phyloP scores from a whole-genome alignment of 768 basidiomycete species.

The Baorangia bicolor region DNA sequence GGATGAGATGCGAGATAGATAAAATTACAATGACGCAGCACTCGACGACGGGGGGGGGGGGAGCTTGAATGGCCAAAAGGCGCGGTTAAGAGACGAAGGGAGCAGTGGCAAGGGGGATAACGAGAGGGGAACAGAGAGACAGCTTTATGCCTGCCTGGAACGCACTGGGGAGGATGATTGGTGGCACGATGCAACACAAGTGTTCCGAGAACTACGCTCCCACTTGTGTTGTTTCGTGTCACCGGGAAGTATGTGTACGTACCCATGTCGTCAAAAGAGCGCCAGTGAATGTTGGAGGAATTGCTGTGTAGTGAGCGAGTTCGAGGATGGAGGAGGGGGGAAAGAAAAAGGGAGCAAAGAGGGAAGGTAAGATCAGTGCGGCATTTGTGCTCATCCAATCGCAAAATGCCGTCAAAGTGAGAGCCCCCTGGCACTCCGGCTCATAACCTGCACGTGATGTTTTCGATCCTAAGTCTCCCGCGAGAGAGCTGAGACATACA shows the following conservation, averaged over 20 bases:
- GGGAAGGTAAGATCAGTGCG: constrained; percentile 25
- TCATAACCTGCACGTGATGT: constrained; percentile 13
- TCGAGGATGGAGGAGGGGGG: background rate
- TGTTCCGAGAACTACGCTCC: constrained; percentile 50
- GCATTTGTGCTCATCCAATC: constrained; percentile 42
- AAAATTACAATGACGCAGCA: background rate
- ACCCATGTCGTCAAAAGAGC: background rate
- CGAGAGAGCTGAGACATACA: too few species aligned
- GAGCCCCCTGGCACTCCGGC: background rate
- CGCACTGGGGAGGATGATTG: background rate
- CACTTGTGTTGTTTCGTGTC: constrained; percentile 32
- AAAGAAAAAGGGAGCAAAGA: background rate
- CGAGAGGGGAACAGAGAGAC: background rate
- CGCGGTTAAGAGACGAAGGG: too few species aligned
- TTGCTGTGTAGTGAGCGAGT: background rate
- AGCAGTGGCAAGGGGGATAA: background rate
- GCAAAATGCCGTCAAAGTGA: constrained; percentile 30
- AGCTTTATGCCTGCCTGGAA: background rate
- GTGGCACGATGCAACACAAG: constrained; percentile 30
- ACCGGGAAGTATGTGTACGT: background rate
- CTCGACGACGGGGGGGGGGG: background rate
- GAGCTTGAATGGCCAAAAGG: background rate
- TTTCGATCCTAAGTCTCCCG: too few species aligned
- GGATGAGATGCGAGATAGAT: background rate
- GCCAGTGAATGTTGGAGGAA: too few species aligned